phyloP scores from a whole-genome alignment of 2,329 filamentous ascomycete species.

The Fusarium setosum region DNA sequence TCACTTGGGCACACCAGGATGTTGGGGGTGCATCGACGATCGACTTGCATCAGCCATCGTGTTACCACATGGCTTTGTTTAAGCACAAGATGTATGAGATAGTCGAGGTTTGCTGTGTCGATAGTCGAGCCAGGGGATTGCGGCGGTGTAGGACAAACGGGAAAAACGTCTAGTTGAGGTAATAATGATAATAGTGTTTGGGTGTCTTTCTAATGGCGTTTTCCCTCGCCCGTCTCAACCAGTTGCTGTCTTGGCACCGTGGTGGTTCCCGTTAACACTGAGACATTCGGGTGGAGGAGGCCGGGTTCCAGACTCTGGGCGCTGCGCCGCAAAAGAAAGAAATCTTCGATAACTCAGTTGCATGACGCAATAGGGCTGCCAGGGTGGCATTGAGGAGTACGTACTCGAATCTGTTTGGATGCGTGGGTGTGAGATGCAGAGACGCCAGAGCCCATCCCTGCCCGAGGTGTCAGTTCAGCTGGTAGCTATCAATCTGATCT shows the following conservation, averaged over 20 bases:
- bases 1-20: slow-evolving; percentile 13
- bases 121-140: slow-evolving; percentile 2
- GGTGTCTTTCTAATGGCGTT: slow-evolving; percentile 1
- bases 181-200: slow-evolving; percentile 3
- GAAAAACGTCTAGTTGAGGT: neutral
- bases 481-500: neutral
- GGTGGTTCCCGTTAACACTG: neutral
- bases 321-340: neutral
- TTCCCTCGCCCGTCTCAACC: slow-evolving; percentile 1
- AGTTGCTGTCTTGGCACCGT: slow-evolving; percentile 1
- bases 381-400: slow-evolving; percentile 7
- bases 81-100: slow-evolving; percentile 5
- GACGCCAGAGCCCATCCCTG: neutral
- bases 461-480: slow-evolving; percentile 14
- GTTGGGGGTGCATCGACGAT: slow-evolving; percentile 6
- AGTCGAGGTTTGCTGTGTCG: neutral
- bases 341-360: slow-evolving; percentile 12
- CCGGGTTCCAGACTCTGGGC: slow-evolving; percentile 11
- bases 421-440: neutral
- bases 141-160: slow-evolving; percentile 2
- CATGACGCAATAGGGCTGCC: slow-evolving; percentile 15
- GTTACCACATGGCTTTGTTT: slow-evolving; percentile 1
- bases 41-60: slow-evolving; percentile 24
- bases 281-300: slow-evolving; percentile 19
- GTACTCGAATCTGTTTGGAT: neutral